Evolutionary conservation across 2,329 filamentous ascomycete species (phyloP), one percentile per base, ranked within the genome.

Genomic region (Podosphaera xanthii): DNA sequence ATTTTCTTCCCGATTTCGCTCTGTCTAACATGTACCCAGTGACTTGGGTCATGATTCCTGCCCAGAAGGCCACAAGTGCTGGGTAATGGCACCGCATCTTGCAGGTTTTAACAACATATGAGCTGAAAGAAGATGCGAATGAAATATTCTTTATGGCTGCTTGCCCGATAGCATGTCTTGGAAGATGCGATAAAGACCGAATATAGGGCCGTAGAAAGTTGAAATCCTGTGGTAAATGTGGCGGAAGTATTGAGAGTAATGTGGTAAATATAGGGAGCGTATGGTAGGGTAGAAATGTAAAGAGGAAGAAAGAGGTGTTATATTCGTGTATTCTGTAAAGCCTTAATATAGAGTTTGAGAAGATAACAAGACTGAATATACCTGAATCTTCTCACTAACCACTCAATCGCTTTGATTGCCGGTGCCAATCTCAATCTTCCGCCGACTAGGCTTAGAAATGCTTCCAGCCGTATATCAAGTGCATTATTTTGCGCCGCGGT

Each of bases 251-350:
- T 1, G 88, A 90, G 34, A 98, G 76, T 6, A 97, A 75, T 1
- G 87, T 90, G 54, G 85, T 77, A 70, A 98, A 98, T 12, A 87
- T 81, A 4, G 86, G 86, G 38, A 87, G 84, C 6, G 83, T 82
- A 70, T 98, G 90, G 71, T 95, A 97, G 1, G 92, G 92, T 4
- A 98, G 76, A 70, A 97, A 97, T 2, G 90, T 87, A 64, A 90
- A 78, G 50, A 97, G 75, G 12, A 95, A 73, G 40, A 78, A 78
- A 2, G 80, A 75, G 3, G 87, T 91, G 70, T 95, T 97, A 72
- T 89, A 84, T 70, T 97, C 87, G 69, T 98, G 92, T 58, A 94
- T 82, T 65, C 90, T 94, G 65, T 14, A 4, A 6, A 40, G 10
- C 36, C 6, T 40, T 40, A 40, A 10, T 10, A 6, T 10, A 10